These are phyloP conservation scores for Trypanosoma congolense DNA, from an alignment of 208 protist species.

Conservation along the genomic window DNA sequence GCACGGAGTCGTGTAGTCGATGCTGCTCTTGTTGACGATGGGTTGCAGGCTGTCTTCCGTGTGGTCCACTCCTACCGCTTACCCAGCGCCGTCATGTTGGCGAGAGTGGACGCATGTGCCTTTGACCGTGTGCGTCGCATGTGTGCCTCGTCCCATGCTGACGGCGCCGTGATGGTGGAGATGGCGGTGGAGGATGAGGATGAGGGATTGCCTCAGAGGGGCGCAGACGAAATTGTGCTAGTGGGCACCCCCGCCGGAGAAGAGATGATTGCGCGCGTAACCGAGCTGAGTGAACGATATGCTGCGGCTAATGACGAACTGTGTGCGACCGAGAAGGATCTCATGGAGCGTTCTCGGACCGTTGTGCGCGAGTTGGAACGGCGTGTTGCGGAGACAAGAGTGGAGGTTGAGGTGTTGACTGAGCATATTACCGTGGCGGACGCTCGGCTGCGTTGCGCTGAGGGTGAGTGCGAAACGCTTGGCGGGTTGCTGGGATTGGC, in stretches of 20 bases:
- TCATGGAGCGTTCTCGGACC: not conserved
- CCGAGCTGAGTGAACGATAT: not conserved
- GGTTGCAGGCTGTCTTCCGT: not conserved
- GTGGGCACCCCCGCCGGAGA: not conserved
- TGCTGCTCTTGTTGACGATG: not conserved
- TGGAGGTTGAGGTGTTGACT: not conserved
- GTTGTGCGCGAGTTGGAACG: not conserved
- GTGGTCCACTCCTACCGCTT: not conserved
- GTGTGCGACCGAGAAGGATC: not conserved
- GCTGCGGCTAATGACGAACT: not conserved
- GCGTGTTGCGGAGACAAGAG: not conserved
- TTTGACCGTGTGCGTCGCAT: constrained; percentile 18
- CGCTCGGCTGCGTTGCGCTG: not conserved
- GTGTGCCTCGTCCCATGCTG: not conserved
- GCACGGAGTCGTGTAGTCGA: not conserved
- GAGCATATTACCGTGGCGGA: not conserved
- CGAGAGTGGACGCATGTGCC: constrained; percentile 6
- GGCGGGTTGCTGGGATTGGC: not conserved
- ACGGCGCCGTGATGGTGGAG: not conserved
- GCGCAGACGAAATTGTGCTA: not conserved
- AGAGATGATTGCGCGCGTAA: not conserved
- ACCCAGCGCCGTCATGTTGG: not conserved
- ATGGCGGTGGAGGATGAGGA: not conserved
- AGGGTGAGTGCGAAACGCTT: not conserved
- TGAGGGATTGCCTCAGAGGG: too few species aligned